phyloP scores from a whole-genome alignment of 768 basidiomycete genomes.

The Tubosaeta sp. region DNA sequence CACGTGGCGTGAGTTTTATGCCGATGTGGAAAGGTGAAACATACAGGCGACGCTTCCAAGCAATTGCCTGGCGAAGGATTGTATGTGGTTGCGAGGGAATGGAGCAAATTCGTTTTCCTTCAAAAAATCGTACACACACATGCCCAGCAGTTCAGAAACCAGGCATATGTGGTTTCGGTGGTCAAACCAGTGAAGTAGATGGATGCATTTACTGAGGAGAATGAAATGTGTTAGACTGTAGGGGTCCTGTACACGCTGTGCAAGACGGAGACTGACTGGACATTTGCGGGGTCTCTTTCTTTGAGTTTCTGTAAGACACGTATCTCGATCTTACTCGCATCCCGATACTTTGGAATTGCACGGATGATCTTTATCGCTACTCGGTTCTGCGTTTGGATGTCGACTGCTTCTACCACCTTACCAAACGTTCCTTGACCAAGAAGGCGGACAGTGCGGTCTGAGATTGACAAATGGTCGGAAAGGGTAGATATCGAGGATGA shows the following conservation, averaged over 20 bases:
- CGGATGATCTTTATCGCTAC: conserved; percentile 99
- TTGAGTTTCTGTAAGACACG: conserved; percentile 90
- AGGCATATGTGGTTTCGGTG: conserved; percentile 97
- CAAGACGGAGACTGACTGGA: conserved; percentile 58
- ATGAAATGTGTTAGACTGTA: not conserved
- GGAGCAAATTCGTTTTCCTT: conserved; percentile 97
- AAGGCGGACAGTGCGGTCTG: conserved; percentile 88
- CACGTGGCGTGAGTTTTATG: conserved; percentile 1
- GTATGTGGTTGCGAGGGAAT: conserved; percentile 95
- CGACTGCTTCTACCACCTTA: conserved; percentile 93
- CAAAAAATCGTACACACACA: conserved; percentile 98
- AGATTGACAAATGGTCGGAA: conserved; percentile 14
- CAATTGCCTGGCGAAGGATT: conserved; percentile 89
- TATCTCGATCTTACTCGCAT: conserved; percentile 97
- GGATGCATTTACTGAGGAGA: conserved; percentile 86
- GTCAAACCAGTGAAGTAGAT: conserved; percentile 92
- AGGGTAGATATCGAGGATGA: not conserved
- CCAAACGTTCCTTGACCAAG: conserved; percentile 98
- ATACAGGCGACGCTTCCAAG: conserved; percentile 90
- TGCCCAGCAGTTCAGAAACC: conserved; percentile 91
- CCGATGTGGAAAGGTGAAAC: conserved; percentile 30
- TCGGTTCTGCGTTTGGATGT: conserved; percentile 65
- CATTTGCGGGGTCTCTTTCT: conserved; percentile 81
- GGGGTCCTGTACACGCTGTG: conserved; percentile 19
- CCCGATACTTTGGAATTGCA: conserved; percentile 97